Evolutionary conservation across 192 early-diverging fungal genomes (phyloP).

Genomic region (Podila verticillata): DNA sequence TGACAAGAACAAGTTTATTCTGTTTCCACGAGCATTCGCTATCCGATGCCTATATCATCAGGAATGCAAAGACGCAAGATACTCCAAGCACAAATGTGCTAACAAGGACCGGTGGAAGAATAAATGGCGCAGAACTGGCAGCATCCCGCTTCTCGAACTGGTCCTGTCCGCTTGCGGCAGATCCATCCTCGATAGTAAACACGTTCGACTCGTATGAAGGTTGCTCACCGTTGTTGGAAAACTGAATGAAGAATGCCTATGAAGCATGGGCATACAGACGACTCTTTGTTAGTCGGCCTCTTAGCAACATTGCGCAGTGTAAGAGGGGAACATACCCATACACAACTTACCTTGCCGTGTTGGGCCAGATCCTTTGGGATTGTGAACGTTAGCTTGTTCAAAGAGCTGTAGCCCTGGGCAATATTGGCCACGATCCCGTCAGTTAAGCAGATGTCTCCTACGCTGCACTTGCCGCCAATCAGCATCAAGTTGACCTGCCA

Average conservation of each 20-base stretch:
- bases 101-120: slow-evolving; percentile 25
- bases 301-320: background rate
- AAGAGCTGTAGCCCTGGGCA: slow-evolving; percentile 1
- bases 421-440: slow-evolving; percentile 23
- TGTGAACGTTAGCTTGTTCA: slow-evolving; percentile 8
- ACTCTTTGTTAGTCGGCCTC: too few relatives aligned
- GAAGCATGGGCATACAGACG: too few relatives aligned
- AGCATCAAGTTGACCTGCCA: slow-evolving; percentile 33
- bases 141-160: too few relatives aligned
- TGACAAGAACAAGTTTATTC: too few relatives aligned
- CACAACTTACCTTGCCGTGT: slow-evolving; percentile 24
- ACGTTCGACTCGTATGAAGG: slow-evolving; percentile 27
- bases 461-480: slow-evolving; percentile 16
- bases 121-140: slow-evolving; percentile 23
- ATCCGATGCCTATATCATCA: slow-evolving; percentile 20
- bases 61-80: slow-evolving; percentile 27
- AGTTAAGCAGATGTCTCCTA: slow-evolving; percentile 13
- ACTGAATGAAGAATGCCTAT: slow-evolving; percentile 31
- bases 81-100: slow-evolving; percentile 20
- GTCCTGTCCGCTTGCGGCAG: background rate
- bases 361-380: slow-evolving; percentile 24
- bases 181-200: slow-evolving; percentile 15
- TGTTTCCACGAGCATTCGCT: too few relatives aligned
- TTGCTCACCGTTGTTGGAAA: slow-evolving; percentile 11
- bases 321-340: background rate